Percentiles rank a stretch among this genome's conserved stretches.
Evolutionary conservation across 2,329 filamentous ascomycete species (phyloP).

Genomic region (Pseudocercospora macadamiae): DNA sequence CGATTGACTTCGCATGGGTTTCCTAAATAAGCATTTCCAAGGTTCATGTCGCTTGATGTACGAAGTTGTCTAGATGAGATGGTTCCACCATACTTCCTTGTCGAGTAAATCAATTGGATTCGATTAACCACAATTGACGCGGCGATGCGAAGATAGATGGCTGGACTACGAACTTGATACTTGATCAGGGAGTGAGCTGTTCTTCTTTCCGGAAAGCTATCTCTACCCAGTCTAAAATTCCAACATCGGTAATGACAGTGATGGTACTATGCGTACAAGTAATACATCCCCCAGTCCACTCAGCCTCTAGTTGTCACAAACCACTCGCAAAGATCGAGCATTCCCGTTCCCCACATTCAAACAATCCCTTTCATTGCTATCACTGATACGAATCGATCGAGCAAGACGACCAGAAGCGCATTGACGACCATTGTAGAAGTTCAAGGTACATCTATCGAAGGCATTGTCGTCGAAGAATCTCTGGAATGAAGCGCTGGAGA

Average conservation of each 20-base stretch:
- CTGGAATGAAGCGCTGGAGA: constrained; percentile 14
- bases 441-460: background rate
- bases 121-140: too few relatives aligned
- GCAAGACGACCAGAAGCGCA: background rate
- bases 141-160: constrained; percentile 28
- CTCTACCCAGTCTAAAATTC: background rate
- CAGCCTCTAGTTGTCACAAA: background rate
- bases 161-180: too few relatives aligned
- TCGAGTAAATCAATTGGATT: too few relatives aligned
- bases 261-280: background rate
- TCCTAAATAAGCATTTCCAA: too few relatives aligned
- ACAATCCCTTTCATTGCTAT: background rate
- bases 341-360: background rate
- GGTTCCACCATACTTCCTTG: too few relatives aligned
- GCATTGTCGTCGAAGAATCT: constrained; percentile 8
- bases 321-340: background rate
- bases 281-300: background rate
- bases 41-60: too few relatives aligned
- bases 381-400: background rate
- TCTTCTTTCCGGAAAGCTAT: background rate
- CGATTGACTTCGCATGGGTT: too few relatives aligned
- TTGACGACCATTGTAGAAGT: background rate
- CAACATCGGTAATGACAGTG: constrained; percentile 7
- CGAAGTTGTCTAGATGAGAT: too few relatives aligned
- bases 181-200: constrained; percentile 31